A percentile compares a stretch with the other conserved stretches of the same genome.
Conservation (phyloP, 1,284 basidiomycete species). For the Wolfiporia cocos region DNA sequence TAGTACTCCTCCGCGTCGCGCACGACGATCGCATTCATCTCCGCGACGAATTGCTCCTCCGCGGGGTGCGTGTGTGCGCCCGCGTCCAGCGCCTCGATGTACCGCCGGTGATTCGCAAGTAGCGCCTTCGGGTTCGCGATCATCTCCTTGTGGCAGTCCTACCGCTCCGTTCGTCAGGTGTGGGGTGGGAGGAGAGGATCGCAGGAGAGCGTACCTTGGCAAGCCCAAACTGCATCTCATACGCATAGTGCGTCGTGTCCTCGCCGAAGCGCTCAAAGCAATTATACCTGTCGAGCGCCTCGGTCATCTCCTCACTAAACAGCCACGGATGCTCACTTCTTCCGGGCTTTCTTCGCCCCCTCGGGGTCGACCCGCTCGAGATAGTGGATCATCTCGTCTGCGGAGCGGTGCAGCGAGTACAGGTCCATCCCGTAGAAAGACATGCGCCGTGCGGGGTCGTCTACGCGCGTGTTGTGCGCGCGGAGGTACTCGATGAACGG, state of each 20-base stretch:
- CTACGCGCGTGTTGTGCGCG: constrained; percentile 16
- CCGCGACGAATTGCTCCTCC: constrained; percentile 24
- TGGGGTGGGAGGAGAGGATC: no score
- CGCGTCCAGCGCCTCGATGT: constrained; percentile 15
- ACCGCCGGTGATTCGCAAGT: constrained; percentile 16
- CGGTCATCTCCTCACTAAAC: no score
- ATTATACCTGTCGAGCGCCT: constrained; percentile 17
- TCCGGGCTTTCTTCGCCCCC: constrained; percentile 20
- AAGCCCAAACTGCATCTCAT: constrained; percentile 20
- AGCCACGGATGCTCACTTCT: constrained; percentile 18
- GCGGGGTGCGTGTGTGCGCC: constrained; percentile 11
- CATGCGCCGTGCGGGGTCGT: no score
- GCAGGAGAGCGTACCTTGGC: constrained; percentile 18
- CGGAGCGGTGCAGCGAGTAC: constrained; percentile 22
- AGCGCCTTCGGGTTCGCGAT: constrained; percentile 18
- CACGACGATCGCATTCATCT: constrained; percentile 25
- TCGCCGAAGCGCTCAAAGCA: constrained; percentile 26
- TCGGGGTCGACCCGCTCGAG: constrained; percentile 22
- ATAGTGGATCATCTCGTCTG: constrained; percentile 22
- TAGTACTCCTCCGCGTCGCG: constrained; percentile 26
- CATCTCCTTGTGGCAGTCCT: constrained; percentile 23
- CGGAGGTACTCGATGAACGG: constrained; percentile 20
- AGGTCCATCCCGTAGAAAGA: constrained; percentile 25
- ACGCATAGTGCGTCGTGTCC: constrained; percentile 22
- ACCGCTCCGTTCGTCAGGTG: no score